phyloP scores from a whole-genome alignment of 2,329 filamentous ascomycete genomes.

The Metarhizium rileyi region DNA sequence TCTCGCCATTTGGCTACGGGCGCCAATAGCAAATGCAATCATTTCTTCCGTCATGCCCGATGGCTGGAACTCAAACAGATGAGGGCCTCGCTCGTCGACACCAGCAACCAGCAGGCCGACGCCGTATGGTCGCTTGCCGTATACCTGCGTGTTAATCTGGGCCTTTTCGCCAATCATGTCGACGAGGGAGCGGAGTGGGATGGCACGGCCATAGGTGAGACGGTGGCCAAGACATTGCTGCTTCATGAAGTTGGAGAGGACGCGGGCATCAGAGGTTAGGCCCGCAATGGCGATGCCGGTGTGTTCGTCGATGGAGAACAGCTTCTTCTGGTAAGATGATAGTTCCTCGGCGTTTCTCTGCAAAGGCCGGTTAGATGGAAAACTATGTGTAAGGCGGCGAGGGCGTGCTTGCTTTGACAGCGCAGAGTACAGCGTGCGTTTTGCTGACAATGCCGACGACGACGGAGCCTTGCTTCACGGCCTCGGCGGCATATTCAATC shows the following conservation, averaged over 20 bases:
- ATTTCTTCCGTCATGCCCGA: conserved; percentile 96
- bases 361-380: not conserved
- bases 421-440: conserved; percentile 91
- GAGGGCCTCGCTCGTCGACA: conserved; percentile 86
- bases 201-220: conserved; percentile 89
- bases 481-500: conserved; percentile 97
- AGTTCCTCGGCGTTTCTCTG: conserved; percentile 98
- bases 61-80: conserved; percentile 98
- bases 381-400: not conserved
- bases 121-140: conserved; percentile 92
- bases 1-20: conserved; percentile 91
- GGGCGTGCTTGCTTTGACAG: conserved; percentile 66
- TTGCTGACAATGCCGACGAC: conserved; percentile 97
- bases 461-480: conserved; percentile 97
- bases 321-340: conserved; percentile 99
- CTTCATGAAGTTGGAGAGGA: conserved; percentile 99
- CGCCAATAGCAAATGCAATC: conserved; percentile 90
- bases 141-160: conserved; percentile 95
- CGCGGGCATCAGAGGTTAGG: conserved; percentile 92
- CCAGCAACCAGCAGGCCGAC: conserved; percentile 88
- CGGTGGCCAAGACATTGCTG: conserved; percentile 94
- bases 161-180: conserved; percentile 91
- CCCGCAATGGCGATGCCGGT: conserved; percentile 92
- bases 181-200: conserved; percentile 82
- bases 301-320: conserved; percentile 93